Percentiles rank a stretch among this genome's conserved stretches.
Evolutionary conservation across 2,329 filamentous ascomycete genomes (phyloP).

Genomic region (Aspergillus quadricinctus): DNA sequence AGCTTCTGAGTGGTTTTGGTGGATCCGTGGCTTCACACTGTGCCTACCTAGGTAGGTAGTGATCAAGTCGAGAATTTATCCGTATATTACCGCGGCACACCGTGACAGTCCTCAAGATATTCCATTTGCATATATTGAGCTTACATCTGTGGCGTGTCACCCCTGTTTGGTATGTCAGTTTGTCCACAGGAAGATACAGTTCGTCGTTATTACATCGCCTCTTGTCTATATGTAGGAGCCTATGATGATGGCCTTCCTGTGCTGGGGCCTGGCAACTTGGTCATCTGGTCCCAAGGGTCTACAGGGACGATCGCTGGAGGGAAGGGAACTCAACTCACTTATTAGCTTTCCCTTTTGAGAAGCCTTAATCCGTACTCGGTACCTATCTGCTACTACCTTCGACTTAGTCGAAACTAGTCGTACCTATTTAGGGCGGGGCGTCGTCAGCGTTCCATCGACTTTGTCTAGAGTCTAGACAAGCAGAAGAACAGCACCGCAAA

Average conservation of each 20-base stretch:
- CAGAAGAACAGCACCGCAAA: background rate
- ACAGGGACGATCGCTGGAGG: background rate
- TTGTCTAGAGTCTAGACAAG: slow-evolving; percentile 10
- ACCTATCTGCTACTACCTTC: no score
- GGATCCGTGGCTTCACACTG: background rate
- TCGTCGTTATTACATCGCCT: no score
- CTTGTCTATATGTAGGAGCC: no score
- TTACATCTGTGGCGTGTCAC: background rate
- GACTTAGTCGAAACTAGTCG: background rate
- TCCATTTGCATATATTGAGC: background rate
- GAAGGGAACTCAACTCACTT: background rate
- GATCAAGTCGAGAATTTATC: background rate
- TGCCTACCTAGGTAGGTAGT: no score
- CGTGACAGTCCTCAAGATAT: background rate
- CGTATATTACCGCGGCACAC: background rate
- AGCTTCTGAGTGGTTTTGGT: background rate
- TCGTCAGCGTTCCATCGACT: background rate
- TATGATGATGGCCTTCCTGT: background rate
- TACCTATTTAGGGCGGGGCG: background rate
- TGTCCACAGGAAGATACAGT: background rate
- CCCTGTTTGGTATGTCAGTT: background rate
- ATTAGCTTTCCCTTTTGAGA: no score
- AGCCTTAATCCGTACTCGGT: no score
- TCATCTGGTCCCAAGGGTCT: background rate
- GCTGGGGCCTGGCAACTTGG: background rate